Conservation (phyloP, 2,329 filamentous ascomycete genomes). For the Claviceps monticola region DNA sequence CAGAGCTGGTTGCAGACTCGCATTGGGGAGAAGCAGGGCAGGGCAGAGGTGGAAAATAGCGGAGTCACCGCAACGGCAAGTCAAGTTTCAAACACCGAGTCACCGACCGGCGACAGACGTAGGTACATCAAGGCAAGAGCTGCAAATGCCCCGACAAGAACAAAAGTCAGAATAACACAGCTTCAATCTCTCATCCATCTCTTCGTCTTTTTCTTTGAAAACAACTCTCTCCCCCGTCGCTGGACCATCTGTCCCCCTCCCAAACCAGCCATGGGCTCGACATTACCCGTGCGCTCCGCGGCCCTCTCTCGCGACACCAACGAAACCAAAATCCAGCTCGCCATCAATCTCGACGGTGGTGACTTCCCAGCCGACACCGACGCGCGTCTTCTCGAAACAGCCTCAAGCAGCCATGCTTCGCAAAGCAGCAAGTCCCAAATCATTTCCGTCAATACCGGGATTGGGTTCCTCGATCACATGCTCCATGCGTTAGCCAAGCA, state of each 20-base stretch:
- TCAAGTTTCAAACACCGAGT: too few relatives aligned
- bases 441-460: constrained; percentile 81
- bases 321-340: constrained; percentile 92
- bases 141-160: too few relatives aligned
- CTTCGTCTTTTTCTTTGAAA: neutral
- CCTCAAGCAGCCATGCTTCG: constrained; percentile 56
- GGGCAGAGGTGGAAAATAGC: too few relatives aligned
- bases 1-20: too few relatives aligned
- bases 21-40: too few relatives aligned
- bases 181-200: too few relatives aligned
- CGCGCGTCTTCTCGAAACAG: constrained; percentile 33
- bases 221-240: neutral
- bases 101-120: too few relatives aligned
- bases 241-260: neutral
- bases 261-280: constrained; percentile 12
- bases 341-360: constrained; percentile 87
- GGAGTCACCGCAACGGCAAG: too few relatives aligned
- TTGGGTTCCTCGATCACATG: constrained; percentile 98
- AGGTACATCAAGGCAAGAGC: too few relatives aligned
- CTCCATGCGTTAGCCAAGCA: constrained; percentile 93
- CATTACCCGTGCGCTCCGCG: constrained; percentile 45
- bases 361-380: constrained; percentile 53
- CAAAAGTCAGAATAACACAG: too few relatives aligned
- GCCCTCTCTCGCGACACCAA: constrained; percentile 83
- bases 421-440: constrained; percentile 74